Evolutionary conservation across 768 basidiomycete genomes (phyloP), one percentile per base, ranked within the genome.

Genomic region (Dentipellis fragilis): DNA sequence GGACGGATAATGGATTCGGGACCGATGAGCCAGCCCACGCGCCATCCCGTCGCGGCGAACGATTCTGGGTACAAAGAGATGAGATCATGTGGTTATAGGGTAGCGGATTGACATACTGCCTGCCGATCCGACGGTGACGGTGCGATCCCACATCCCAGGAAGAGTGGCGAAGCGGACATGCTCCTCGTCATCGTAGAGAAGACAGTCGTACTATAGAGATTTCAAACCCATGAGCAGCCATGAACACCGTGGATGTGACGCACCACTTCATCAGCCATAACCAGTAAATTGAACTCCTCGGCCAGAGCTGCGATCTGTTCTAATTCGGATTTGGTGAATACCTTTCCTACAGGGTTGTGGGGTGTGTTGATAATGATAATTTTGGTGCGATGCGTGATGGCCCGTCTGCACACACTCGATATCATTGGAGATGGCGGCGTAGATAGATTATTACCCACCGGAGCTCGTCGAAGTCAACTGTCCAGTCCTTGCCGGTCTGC

Each of bases 141-240:
- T 99, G 46, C 96, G 84, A 61, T 97, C 90, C 94, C 94, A 98
- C 90, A 98, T 96, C 19, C 93, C 91, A 5, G 93, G 94, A n/a
- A 99, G 77, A 37, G 75, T 90, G 3, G 95, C 94, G 63, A 98
- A 87, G 54, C 95, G 85, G 54, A 93, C 75, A 68, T 99, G 96
- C 64, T 95, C 85, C 64, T 86, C 85, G 37, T 78, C 81, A 62
- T 93, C 90, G 62, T 86, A 96, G 14, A 93, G 82, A 39, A 99
- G 83, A 63, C 87, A 88, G 64, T 99, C 96, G 69, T 99, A 99
- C 89, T 95, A 51, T n/a, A 53, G 29, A 3, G 3, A 50, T 7
- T 46, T 47, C 34, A 37, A 47, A 36, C 57, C 23, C 42, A 21
- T 47, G 49, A 35, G 3, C 49, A 17, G 19, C 36, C 46, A 16